These are phyloP conservation scores for Eimeria necatrix DNA, from an alignment of 169 alveolate species.

Conservation along the genomic window DNA sequence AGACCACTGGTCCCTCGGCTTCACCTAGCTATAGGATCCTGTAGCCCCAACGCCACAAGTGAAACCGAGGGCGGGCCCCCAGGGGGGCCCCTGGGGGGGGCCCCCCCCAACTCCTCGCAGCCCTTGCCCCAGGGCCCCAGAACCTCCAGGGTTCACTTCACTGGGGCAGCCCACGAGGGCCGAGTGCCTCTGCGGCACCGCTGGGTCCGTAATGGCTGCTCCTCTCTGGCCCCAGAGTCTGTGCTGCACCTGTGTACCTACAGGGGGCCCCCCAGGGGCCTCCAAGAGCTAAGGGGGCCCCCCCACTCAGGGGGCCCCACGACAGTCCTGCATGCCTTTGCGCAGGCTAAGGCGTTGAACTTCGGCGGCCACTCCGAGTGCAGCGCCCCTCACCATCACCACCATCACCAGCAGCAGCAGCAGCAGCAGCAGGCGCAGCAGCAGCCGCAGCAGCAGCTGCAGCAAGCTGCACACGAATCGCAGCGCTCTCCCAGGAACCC, in stretches of 20 bases:
- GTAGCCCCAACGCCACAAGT: neutral
- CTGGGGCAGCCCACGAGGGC: conserved; percentile 15
- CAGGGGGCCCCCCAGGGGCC: conserved; percentile 55
- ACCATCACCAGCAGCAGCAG: too few relatives aligned
- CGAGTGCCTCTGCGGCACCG: neutral
- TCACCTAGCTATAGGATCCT: neutral
- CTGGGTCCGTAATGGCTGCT: neutral
- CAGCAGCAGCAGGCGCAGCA: too few relatives aligned
- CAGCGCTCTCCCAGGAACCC: too few relatives aligned
- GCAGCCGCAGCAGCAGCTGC: too few relatives aligned
- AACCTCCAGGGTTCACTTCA: neutral
- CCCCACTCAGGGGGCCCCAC: conserved; percentile 14
- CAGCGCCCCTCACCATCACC: too few relatives aligned
- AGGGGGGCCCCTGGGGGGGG: neutral
- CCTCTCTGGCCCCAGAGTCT: neutral
- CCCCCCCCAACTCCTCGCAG: neutral
- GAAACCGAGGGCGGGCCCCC: neutral
- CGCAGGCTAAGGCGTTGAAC: neutral
- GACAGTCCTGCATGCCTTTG: conserved; percentile 28
- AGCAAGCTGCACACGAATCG: too few relatives aligned
- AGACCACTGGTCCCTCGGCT: conserved; percentile 5
- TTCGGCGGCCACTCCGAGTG: too few relatives aligned
- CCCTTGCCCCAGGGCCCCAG: neutral
- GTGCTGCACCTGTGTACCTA: conserved; percentile 63
- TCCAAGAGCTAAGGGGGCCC: neutral